phyloP scores from a whole-genome alignment of 2,329 filamentous ascomycete genomes.

The Trichoderma cornu-damae region DNA sequence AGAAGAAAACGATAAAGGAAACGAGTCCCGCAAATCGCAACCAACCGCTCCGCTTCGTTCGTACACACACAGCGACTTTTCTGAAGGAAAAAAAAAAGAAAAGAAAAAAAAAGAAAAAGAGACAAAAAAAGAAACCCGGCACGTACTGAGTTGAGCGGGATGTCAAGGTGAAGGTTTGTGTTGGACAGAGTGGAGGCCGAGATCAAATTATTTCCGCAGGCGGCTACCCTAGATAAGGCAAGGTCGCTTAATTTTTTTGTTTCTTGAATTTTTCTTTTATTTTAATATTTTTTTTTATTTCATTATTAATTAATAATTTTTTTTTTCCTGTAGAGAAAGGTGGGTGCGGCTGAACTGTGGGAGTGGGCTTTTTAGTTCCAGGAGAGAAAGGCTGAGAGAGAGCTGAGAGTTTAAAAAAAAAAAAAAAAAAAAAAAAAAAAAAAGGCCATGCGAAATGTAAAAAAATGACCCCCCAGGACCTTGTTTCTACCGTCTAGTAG shows the following conservation, averaged over 20 bases:
- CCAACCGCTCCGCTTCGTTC: slow-evolving; percentile 21
- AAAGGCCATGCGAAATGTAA: too few species aligned
- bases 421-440: too few species aligned
- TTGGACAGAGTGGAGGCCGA: slow-evolving; percentile 14
- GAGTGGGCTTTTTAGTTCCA: background rate
- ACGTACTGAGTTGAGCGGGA: slow-evolving; percentile 1
- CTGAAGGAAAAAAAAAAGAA: slow-evolving; percentile 17
- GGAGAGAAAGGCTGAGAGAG: too few species aligned
- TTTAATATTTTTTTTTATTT: too few species aligned
- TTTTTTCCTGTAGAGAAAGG: background rate
- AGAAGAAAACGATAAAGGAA: slow-evolving; percentile 26
- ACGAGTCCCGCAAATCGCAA: slow-evolving; percentile 25
- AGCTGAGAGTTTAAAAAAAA: too few species aligned
- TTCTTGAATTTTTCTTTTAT: too few species aligned
- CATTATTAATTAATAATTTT: too few species aligned
- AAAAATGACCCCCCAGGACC: too few species aligned
- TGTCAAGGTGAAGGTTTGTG: slow-evolving; percentile 19
- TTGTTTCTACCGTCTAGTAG: too few species aligned
- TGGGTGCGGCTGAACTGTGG: background rate
- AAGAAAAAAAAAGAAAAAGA: slow-evolving; percentile 15
- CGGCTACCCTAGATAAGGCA: slow-evolving; percentile 15
- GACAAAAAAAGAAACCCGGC: slow-evolving; percentile 11
- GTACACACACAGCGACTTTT: slow-evolving; percentile 18
- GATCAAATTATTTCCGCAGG: background rate
- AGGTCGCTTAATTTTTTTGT: slow-evolving; percentile 10